phyloP scores from a whole-genome alignment of 2,329 filamentous ascomycete genomes.

The Leptographium procerum region DNA sequence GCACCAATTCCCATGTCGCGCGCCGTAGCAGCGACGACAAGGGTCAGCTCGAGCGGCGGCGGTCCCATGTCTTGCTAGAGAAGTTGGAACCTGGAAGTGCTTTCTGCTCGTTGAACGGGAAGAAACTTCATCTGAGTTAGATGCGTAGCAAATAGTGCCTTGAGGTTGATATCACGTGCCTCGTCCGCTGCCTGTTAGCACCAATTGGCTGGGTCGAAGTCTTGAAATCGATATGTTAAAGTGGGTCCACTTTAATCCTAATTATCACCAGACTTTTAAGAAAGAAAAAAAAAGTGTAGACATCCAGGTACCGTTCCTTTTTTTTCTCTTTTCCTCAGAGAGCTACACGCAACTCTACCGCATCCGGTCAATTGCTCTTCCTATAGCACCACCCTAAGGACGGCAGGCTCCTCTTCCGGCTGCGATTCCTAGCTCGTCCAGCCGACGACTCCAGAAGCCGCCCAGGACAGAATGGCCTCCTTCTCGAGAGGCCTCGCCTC shows the following conservation, averaged over 20 bases:
- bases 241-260: neutral
- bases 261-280: neutral
- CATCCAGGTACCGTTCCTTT: no score
- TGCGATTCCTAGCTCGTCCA: neutral
- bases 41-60: constrained; percentile 53
- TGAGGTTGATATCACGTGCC: neutral
- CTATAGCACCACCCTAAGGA: neutral
- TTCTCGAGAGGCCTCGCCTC: constrained; percentile 6
- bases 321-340: neutral
- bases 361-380: neutral
- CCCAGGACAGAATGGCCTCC: constrained; percentile 8
- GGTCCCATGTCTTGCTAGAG: neutral
- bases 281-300: neutral
- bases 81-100: neutral
- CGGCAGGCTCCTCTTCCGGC: neutral
- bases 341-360: neutral
- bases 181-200: no score
- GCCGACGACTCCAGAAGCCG: neutral
- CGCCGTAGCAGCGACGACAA: constrained; percentile 81
- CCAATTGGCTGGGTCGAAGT: no score
- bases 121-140: neutral
- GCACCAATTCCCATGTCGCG: constrained; percentile 80
- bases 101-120: neutral
- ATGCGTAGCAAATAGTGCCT: neutral
- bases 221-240: no score